These are phyloP conservation scores for Hypholoma sublateritium DNA, from an alignment of 768 basidiomycete species.

Conservation along the genomic window DNA sequence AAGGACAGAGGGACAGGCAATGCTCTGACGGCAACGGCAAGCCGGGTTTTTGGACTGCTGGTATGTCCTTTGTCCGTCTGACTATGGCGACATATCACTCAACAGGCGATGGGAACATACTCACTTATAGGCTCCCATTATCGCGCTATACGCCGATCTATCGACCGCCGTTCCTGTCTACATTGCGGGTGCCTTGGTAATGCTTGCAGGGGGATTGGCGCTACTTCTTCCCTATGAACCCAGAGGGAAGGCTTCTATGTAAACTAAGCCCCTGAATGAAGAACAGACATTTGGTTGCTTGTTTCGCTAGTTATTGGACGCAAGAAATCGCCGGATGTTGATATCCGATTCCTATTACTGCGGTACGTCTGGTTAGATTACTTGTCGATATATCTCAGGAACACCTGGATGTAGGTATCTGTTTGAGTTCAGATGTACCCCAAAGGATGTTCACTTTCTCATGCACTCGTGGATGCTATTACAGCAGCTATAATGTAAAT, in stretches of 20 bases:
- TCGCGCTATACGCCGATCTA: slow-evolving; percentile 69
- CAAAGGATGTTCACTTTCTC: no score
- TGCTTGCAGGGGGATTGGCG: slow-evolving; percentile 58
- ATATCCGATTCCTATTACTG: background rate
- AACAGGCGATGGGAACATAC: background rate
- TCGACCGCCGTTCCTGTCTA: slow-evolving; percentile 69
- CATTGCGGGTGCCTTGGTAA: slow-evolving; percentile 63
- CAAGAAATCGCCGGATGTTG: background rate
- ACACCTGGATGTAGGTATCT: no score
- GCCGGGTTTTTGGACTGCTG: slow-evolving; percentile 68
- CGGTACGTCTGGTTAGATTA: no score
- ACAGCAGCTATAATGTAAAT: no score
- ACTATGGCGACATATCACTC: background rate
- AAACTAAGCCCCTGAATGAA: background rate
- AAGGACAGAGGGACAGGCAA: slow-evolving; percentile 76
- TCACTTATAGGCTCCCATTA: slow-evolving; percentile 57
- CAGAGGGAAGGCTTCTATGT: slow-evolving; percentile 71
- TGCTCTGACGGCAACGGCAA: slow-evolving; percentile 58
- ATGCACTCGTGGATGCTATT: no score
- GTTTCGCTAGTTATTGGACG: background rate
- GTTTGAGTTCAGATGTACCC: no score
- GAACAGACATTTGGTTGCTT: background rate
- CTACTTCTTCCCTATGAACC: slow-evolving; percentile 74
- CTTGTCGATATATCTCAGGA: no score
- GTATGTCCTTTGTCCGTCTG: slow-evolving; percentile 35